Base-by-base conservation (phyloP, 768 basidiomycete genomes). In the Panaeolus papilionaceus region DNA sequence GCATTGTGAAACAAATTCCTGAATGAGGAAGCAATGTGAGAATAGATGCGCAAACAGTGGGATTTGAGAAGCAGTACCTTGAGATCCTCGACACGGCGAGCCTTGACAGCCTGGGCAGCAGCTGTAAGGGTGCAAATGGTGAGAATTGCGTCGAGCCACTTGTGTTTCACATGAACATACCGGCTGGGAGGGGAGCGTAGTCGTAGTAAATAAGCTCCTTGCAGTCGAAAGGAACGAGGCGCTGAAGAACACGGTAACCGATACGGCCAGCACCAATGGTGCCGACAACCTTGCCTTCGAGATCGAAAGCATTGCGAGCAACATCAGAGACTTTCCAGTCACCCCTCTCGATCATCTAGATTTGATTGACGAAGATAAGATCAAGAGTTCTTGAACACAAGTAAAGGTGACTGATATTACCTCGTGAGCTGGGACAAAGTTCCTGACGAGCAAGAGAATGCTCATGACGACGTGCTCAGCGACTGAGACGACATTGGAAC, bases 181-280 rank as follows among this genome's bases (percentile, higher is more conserved):
- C 87, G 67, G 83, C 82, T 12, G 92, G 90, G 66, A 93, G 86
- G 64, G 92, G 82, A 3, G 87, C 83, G 75, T 95, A 95, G 79
- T 95, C 94, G 76, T 89, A 97, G 84, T 96, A 96, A 68, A 97
- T 79, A 45, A 97, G 86, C 75, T 96, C 93, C 78, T 95, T 95
- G 85, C 87, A 89, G 81, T 95, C 85, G 82, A 98, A 97, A 5
- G 93, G 92, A 38, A 86, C 72, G 49, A 95, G 82, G 66, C 93
- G 89, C 76, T 94, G 89, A 61, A 95, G 83, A 33, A 94, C 93
- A 74, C 93, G 89, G 83, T 93, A 95, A 6, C 95, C 95, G 75
- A 96, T 96, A 65, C 82, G 84, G 67, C 86, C 86, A 74, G 88
- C 88, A 65, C 94, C 95, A 68, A 98, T 93, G 51, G 95, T 96